These are phyloP conservation scores for Talaromyces marneffei DNA, from an alignment of 2,329 filamentous ascomycete genomes.

Conservation along the genomic window DNA sequence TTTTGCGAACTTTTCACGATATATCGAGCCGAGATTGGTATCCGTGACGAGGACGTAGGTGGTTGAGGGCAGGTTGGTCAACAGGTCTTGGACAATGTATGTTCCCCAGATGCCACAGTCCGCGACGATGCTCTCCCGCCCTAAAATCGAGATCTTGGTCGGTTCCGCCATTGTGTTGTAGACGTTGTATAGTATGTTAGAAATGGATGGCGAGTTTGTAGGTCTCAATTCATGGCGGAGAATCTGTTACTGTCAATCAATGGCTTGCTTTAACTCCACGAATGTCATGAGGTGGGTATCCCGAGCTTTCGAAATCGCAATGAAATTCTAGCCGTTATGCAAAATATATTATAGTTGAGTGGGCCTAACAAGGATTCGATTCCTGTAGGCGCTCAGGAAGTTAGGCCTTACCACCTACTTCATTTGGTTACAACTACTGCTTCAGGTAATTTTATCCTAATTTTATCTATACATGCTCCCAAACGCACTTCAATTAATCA, in stretches of 20 bases:
- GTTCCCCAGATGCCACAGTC: slow-evolving; percentile 84
- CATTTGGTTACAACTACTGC: no score
- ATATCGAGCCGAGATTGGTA: slow-evolving; percentile 77
- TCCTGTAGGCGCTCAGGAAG: no score
- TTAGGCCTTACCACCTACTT: no score
- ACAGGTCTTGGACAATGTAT: slow-evolving; percentile 74
- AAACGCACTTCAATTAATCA: no score
- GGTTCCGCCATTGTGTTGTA: slow-evolving; percentile 35
- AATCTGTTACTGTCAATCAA: background rate
- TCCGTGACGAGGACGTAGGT: slow-evolving; percentile 97
- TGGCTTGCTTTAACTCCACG: background rate
- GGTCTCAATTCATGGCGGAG: slow-evolving; percentile 14
- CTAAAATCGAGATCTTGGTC: slow-evolving; percentile 71
- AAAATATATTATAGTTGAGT: no score
- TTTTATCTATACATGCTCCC: no score
- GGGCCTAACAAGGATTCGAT: no score
- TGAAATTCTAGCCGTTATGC: no score
- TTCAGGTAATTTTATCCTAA: no score
- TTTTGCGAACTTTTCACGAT: slow-evolving; percentile 69
- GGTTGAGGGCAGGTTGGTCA: slow-evolving; percentile 70
- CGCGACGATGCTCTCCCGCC: slow-evolving; percentile 83
- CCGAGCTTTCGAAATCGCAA: background rate
- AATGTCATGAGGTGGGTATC: background rate
- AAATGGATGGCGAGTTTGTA: background rate
- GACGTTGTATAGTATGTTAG: no score